Percentiles rank a stretch among this genome's conserved stretches.
Evolutionary conservation across 441 rosid genomes (phyloP).

Genomic region (Bocquillonia castaneifolia): DNA sequence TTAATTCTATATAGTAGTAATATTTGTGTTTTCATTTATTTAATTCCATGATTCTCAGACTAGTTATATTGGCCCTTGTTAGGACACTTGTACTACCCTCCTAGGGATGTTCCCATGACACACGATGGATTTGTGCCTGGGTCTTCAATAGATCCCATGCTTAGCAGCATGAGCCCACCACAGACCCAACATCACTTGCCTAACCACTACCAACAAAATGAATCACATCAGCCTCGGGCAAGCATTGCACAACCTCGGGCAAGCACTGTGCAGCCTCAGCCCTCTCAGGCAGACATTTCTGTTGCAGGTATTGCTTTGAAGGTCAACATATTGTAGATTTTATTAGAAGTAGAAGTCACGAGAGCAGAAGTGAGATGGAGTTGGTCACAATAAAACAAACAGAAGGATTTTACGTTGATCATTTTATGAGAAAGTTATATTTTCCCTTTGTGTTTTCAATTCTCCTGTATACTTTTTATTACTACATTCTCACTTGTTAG

Average conservation of each 20-base stretch:
- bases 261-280: conserved; percentile 21
- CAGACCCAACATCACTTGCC: conserved; percentile 17
- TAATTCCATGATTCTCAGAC: not conserved
- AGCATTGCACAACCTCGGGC: conserved; percentile 18
- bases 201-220: conserved; percentile 21
- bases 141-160: conserved; percentile 22
- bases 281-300: conserved; percentile 23
- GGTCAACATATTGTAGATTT: conserved; percentile 1
- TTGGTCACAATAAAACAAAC: not conserved
- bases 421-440: not conserved
- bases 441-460: not conserved
- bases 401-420: not conserved
- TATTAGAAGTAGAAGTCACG: not conserved
- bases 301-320: conserved; percentile 12
- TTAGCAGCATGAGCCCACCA: conserved; percentile 11
- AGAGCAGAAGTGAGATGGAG: not conserved
- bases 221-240: conserved; percentile 17
- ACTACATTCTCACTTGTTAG: not conserved
- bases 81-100: conserved; percentile 18
- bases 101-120: conserved; percentile 16
- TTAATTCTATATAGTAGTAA: not conserved
- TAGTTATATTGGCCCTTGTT: not conserved
- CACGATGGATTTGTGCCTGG: conserved; percentile 18
- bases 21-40: not conserved
- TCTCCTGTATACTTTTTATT: not conserved